A percentile compares a stretch with the other conserved stretches of the same genome.
Evolutionary conservation across 1,139 yeast genomes (phyloP).

Genomic region (Pneumocystis sp.): DNA sequence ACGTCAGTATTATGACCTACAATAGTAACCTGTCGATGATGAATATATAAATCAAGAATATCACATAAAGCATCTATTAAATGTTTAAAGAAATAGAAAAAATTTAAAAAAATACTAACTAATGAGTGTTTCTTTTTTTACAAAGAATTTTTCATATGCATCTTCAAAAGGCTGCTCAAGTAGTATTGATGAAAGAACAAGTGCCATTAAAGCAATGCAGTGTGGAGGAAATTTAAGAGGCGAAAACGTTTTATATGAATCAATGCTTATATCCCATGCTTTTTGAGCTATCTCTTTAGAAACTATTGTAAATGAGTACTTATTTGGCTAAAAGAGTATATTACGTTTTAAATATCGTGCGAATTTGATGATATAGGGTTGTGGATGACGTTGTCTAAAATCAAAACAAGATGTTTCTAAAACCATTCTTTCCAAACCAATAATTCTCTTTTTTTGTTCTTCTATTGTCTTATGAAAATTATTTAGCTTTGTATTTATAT

Average conservation of each 20-base stretch:
- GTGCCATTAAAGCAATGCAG: constrained; percentile 57
- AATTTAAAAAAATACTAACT: neutral
- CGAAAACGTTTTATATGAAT: constrained; percentile 57
- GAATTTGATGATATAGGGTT: constrained; percentile 54
- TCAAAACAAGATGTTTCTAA: constrained; percentile 65
- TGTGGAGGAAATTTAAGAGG: constrained; percentile 66
- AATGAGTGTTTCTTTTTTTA: constrained; percentile 20
- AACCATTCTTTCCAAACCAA: constrained; percentile 46
- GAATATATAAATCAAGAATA: constrained; percentile 10
- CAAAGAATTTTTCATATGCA: constrained; percentile 14
- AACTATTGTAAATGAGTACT: constrained; percentile 14
- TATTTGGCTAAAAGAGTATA: constrained; percentile 17
- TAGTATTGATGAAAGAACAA: constrained; percentile 30
- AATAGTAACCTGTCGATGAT: constrained; percentile 2
- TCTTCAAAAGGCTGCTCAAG: neutral
- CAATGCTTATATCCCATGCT: constrained; percentile 67
- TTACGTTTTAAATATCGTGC: constrained; percentile 40
- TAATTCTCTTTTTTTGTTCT: constrained; percentile 15
- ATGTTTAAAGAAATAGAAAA: constrained; percentile 3
- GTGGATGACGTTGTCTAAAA: constrained; percentile 50
- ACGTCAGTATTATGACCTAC: constrained; percentile 6
- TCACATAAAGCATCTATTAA: constrained; percentile 7
- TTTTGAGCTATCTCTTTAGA: constrained; percentile 22
- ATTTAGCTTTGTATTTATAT: neutral
- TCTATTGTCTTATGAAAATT: constrained; percentile 11